Conservation (phyloP, 2,329 filamentous ascomycete genomes). For the Periconia macrospinosa region DNA sequence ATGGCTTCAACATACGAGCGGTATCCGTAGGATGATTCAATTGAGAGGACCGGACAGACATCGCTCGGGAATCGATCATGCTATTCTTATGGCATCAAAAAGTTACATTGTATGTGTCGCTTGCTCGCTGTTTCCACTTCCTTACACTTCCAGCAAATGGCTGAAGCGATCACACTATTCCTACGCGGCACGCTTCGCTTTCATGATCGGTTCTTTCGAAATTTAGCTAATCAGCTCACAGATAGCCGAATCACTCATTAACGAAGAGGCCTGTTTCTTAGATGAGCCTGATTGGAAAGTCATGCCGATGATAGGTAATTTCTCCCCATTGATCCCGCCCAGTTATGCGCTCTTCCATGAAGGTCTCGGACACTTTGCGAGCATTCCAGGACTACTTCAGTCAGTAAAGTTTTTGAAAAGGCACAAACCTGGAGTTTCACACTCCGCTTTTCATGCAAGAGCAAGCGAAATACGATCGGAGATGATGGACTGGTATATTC, state of each 20-base stretch:
- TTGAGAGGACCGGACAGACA: neutral
- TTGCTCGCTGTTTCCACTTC: neutral
- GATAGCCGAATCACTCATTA: slow-evolving; percentile 1
- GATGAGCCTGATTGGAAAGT: neutral
- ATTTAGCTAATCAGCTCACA: neutral
- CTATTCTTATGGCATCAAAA: slow-evolving; percentile 3
- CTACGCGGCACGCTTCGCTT: too few species aligned
- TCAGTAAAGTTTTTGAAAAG: neutral
- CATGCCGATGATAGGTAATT: neutral
- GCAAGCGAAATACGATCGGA: neutral
- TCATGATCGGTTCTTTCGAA: neutral
- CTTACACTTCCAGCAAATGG: too few species aligned
- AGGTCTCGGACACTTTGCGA: slow-evolving; percentile 1
- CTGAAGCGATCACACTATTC: too few species aligned
- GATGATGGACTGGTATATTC: slow-evolving; percentile 2
- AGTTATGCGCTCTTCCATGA: neutral
- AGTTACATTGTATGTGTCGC: slow-evolving; percentile 1
- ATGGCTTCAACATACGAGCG: slow-evolving; percentile 2
- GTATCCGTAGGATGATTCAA: slow-evolving; percentile 1
- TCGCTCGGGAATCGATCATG: slow-evolving; percentile 2
- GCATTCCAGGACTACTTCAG: neutral
- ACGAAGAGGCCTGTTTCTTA: neutral
- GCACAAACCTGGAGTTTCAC: neutral
- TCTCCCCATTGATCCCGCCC: neutral
- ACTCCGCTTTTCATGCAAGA: neutral